phyloP scores from a whole-genome alignment of 192 early-diverging fungal species.

The Jimgerdemannia flammicorona region DNA sequence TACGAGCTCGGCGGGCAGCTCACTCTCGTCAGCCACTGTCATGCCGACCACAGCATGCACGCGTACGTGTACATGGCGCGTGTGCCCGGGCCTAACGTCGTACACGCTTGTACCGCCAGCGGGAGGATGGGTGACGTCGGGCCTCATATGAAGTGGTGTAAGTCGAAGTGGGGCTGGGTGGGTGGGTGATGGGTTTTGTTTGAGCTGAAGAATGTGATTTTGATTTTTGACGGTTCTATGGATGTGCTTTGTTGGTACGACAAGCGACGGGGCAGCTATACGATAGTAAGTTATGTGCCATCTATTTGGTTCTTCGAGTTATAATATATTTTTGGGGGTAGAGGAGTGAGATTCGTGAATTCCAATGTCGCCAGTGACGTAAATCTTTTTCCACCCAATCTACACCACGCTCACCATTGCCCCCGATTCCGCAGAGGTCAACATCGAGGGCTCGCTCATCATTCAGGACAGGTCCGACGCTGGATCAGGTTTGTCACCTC shows the following conservation, averaged over 20 bases:
- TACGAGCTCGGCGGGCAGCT: conserved; percentile 45
- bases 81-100: conserved; percentile 42
- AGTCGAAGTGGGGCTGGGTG: conserved; percentile 2
- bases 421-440: conserved; percentile 8
- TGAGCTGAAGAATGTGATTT: background rate
- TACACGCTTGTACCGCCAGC: conserved; percentile 17
- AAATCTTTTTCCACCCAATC: background rate
- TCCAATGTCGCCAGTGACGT: background rate
- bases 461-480: conserved; percentile 42
- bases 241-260: background rate
- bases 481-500: conserved; percentile 12
- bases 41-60: conserved; percentile 39
- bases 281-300: conserved; percentile 16
- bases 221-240: background rate
- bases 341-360: background rate
- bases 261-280: conserved; percentile 30
- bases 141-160: conserved; percentile 48
- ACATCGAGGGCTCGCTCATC: conserved; percentile 34
- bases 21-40: conserved; percentile 30
- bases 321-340: no score
- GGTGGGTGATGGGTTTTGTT: background rate
- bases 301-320: no score
- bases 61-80: conserved; percentile 37
- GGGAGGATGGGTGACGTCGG: conserved; percentile 32
- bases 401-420: background rate